Percentiles rank a stretch among this genome's conserved stretches.
Evolutionary conservation across 106 monocot species (phyloP).

Genomic region (Chionographis japonica): DNA sequence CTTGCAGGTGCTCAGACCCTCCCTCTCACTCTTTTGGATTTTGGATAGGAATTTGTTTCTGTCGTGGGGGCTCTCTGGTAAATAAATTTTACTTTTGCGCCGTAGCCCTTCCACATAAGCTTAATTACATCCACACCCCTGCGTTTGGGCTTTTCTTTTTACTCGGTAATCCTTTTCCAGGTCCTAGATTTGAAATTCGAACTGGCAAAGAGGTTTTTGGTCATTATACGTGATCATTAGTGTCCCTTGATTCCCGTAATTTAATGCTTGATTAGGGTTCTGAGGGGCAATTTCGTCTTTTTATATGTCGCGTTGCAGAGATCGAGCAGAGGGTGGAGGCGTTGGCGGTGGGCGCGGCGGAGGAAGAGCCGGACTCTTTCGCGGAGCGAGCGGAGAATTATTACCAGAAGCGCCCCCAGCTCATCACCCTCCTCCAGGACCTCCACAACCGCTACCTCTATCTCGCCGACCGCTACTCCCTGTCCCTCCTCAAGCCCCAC

Average conservation of each 20-base stretch:
- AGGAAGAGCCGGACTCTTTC: constrained; percentile 58
- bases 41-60: neutral
- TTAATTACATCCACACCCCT: too few species aligned
- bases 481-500: constrained; percentile 27
- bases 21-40: neutral
- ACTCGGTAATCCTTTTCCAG: too few species aligned
- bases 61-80: too few species aligned
- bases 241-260: neutral
- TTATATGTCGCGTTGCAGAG: constrained; percentile 27
- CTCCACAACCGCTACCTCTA: constrained; percentile 81
- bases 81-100: too few species aligned
- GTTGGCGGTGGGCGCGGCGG: constrained; percentile 22
- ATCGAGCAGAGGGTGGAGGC: constrained; percentile 62
- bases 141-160: too few species aligned
- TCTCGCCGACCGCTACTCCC: constrained; percentile 90
- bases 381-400: constrained; percentile 82
- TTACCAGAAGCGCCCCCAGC: constrained; percentile 83
- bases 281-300: neutral
- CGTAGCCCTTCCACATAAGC: too few species aligned
- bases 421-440: constrained; percentile 75
- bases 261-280: neutral
- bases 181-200: too few species aligned
- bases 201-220: neutral
- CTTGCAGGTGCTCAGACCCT: constrained; percentile 23
- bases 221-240: neutral